phyloP scores from a whole-genome alignment of 805 yeast genomes.

The Pichia ethanolica region DNA sequence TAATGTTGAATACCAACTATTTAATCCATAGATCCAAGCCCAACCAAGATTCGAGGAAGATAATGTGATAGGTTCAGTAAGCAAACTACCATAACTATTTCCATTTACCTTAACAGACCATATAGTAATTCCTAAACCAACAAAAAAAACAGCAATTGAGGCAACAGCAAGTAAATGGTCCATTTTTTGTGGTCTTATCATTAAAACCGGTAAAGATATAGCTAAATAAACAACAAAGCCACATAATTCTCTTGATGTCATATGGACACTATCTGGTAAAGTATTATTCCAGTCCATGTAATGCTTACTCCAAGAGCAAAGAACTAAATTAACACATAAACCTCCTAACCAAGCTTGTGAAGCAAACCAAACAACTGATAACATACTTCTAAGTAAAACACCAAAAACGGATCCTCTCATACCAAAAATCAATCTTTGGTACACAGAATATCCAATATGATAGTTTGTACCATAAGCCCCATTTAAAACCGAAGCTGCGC shows the following conservation, averaged over 20 bases:
- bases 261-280: slow-evolving; percentile 28
- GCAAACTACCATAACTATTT: slow-evolving; percentile 12
- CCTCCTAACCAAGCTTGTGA: slow-evolving; percentile 41
- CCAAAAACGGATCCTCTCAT: slow-evolving; percentile 36
- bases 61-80: slow-evolving; percentile 13
- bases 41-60: slow-evolving; percentile 13
- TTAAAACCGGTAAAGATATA: slow-evolving; percentile 32
- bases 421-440: slow-evolving; percentile 37
- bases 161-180: slow-evolving; percentile 6
- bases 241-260: slow-evolving; percentile 35
- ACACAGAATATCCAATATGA: slow-evolving; percentile 42
- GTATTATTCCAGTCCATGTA: slow-evolving; percentile 33
- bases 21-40: slow-evolving; percentile 10
- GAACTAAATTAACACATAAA: slow-evolving; percentile 30
- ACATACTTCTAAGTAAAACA: slow-evolving; percentile 34
- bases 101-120: slow-evolving; percentile 9
- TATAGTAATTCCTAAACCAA: neutral
- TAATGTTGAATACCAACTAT: slow-evolving; percentile 17
- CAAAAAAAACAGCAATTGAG: neutral
- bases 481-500: slow-evolving; percentile 34
- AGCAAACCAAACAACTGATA: slow-evolving; percentile 34
- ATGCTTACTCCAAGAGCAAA: slow-evolving; percentile 33
- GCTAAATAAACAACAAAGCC: slow-evolving; percentile 38
- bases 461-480: slow-evolving; percentile 40
- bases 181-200: slow-evolving; percentile 15